Conservation (phyloP, 352 stramenopile species). For the Proteromonas lacertae region DNA sequence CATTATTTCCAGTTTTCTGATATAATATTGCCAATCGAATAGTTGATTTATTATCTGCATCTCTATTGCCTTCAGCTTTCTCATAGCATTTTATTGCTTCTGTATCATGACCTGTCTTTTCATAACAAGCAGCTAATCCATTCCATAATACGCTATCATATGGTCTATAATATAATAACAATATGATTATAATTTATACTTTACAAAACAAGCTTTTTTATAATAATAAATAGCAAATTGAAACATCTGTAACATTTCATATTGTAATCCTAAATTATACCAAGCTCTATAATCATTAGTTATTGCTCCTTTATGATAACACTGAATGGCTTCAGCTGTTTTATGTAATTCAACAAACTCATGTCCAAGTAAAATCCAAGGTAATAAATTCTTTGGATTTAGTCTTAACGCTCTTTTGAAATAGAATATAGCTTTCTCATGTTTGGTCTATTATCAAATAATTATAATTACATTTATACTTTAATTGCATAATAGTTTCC, state of each 20-base stretch:
- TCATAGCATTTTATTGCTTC: too few species aligned
- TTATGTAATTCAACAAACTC: slow-evolving; percentile 89
- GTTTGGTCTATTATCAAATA: slow-evolving; percentile 26
- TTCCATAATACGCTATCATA: too few species aligned
- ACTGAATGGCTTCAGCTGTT: slow-evolving; percentile 70
- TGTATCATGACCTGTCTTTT: too few species aligned
- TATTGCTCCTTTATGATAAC: slow-evolving; percentile 27
- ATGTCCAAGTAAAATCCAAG: slow-evolving; percentile 90
- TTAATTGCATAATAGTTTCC: slow-evolving; percentile 51
- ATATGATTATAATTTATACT: too few species aligned
- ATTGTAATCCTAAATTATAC: slow-evolving; percentile 87
- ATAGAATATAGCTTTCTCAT: slow-evolving; percentile 80
- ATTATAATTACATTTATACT: neutral
- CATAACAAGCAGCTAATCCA: too few species aligned
- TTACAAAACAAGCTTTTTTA: too few species aligned
- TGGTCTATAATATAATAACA: too few species aligned
- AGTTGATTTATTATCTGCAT: too few species aligned
- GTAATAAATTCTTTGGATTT: slow-evolving; percentile 61
- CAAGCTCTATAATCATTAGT: slow-evolving; percentile 78
- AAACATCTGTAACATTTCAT: slow-evolving; percentile 91
- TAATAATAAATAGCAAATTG: too few species aligned
- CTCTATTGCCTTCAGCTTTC: too few species aligned
- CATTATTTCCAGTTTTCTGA: too few species aligned
- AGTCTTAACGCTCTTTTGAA: slow-evolving; percentile 74
- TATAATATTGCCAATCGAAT: too few species aligned